Evolutionary conservation across 768 basidiomycete species (phyloP).

Genomic region (Hericium erinaceus): DNA sequence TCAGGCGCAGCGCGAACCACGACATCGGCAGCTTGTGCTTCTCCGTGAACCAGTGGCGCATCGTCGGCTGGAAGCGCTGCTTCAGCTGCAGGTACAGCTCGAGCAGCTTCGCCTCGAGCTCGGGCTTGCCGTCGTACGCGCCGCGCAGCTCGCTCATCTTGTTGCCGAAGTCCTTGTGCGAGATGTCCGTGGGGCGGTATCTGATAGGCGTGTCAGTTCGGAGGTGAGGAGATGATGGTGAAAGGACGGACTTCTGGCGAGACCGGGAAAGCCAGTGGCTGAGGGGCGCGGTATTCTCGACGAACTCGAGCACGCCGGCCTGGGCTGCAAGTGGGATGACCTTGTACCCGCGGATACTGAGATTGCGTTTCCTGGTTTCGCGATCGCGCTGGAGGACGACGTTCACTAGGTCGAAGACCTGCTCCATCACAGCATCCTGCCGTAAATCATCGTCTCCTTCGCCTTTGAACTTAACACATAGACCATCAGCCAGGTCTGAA

Average conservation of each 20-base stretch:
- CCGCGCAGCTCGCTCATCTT: slow-evolving; percentile 25
- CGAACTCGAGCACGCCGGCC: slow-evolving; percentile 88
- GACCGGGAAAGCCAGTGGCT: slow-evolving; percentile 50
- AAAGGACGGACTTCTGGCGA: slow-evolving; percentile 46
- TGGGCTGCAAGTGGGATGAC: slow-evolving; percentile 76
- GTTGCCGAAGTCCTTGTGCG: slow-evolving; percentile 21
- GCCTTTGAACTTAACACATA: slow-evolving; percentile 69
- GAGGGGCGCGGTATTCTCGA: slow-evolving; percentile 65
- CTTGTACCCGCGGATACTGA: slow-evolving; percentile 77
- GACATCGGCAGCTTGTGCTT: slow-evolving; percentile 77
- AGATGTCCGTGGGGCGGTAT: slow-evolving; percentile 55
- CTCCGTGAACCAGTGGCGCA: slow-evolving; percentile 93
- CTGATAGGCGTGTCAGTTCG: slow-evolving; percentile 26
- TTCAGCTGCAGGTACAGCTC: slow-evolving; percentile 18
- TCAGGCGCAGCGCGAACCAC: slow-evolving; percentile 88
- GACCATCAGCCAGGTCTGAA: background rate
- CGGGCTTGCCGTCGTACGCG: slow-evolving; percentile 19
- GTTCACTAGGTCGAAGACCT: slow-evolving; percentile 90
- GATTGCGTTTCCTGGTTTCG: slow-evolving; percentile 61
- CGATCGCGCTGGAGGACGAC: slow-evolving; percentile 62
- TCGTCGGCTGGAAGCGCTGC: slow-evolving; percentile 63
- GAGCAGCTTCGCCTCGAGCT: slow-evolving; percentile 21
- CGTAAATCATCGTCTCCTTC: slow-evolving; percentile 85
- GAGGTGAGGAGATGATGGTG: background rate
- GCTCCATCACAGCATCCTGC: slow-evolving; percentile 99